These are phyloP conservation scores for Gonapodya prolifera DNA, from an alignment of 192 early-diverging fungal genomes.

Conservation along the genomic window DNA sequence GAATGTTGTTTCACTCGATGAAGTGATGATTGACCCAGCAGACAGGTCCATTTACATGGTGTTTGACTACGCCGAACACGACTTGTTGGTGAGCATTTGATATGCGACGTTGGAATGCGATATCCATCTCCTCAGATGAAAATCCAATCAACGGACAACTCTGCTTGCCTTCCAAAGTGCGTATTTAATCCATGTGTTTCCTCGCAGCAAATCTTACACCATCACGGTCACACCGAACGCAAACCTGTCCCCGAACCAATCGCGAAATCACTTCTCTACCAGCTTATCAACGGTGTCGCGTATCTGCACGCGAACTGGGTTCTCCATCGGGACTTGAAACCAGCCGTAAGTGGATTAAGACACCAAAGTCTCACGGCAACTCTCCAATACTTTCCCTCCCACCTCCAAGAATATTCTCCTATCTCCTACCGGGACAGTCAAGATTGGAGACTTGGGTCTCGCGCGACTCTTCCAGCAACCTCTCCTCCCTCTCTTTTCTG, in stretches of 20 bases:
- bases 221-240: constrained; percentile 64
- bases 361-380: neutral
- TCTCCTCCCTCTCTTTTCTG: constrained; percentile 27
- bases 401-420: constrained; percentile 30
- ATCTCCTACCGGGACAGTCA: constrained; percentile 33
- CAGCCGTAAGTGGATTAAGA: neutral
- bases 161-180: constrained; percentile 3
- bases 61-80: constrained; percentile 94
- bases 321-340: constrained; percentile 43
- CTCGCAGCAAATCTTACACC: constrained; percentile 73
- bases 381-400: neutral
- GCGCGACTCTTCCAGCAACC: constrained; percentile 33
- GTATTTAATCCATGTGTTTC: neutral
- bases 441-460: constrained; percentile 50
- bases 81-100: constrained; percentile 41
- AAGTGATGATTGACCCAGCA: constrained; percentile 65
- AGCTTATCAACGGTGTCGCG: constrained; percentile 42
- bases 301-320: constrained; percentile 45
- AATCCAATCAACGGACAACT: constrained; percentile 8
- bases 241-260: constrained; percentile 71
- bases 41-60: constrained; percentile 94
- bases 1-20: constrained; percentile 74
- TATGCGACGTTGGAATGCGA: constrained; percentile 18
- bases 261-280: constrained; percentile 37
- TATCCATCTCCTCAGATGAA: constrained; percentile 8